Conservation (phyloP, 768 basidiomycete genomes). For the Lactarius evosmus region DNA sequence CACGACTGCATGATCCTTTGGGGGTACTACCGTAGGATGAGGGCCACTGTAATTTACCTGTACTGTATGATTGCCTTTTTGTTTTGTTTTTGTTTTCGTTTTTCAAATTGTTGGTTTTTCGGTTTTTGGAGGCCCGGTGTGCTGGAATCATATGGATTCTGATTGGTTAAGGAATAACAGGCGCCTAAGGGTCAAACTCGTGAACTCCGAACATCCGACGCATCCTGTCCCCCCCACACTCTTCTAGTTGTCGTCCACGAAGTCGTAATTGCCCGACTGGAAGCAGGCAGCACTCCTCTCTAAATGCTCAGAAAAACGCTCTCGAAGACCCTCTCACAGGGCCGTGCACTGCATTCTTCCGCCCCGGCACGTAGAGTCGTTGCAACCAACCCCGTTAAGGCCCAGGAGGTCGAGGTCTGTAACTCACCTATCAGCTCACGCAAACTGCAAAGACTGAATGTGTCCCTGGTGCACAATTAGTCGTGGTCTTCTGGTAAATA, state of each 20-base stretch:
- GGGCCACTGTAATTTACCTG: conserved; percentile 6
- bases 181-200: not conserved
- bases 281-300: conserved; percentile 26
- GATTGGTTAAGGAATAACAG: conserved; percentile 24
- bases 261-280: conserved; percentile 9
- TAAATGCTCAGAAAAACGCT: conserved; percentile 66
- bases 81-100: too few species aligned
- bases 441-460: conserved; percentile 15
- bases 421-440: conserved; percentile 20
- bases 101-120: too few species aligned
- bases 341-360: conserved; percentile 63
- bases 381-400: conserved; percentile 71
- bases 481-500: conserved; percentile 86
- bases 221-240: not conserved
- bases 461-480: conserved; percentile 35
- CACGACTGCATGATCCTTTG: conserved; percentile 31
- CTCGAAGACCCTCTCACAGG: conserved; percentile 48
- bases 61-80: not conserved
- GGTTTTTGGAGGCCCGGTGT: not conserved
- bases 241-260: conserved; percentile 31
- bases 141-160: conserved; percentile 16
- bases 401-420: conserved; percentile 75
- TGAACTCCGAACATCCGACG: not conserved
- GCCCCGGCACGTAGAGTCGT: conserved; percentile 56
- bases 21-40: conserved; percentile 31